Percentiles rank a stretch among this genome's conserved stretches.
phyloP scores from a whole-genome alignment of 495 filamentous ascomycete genomes.

The Recurvomyces mirabilis region DNA sequence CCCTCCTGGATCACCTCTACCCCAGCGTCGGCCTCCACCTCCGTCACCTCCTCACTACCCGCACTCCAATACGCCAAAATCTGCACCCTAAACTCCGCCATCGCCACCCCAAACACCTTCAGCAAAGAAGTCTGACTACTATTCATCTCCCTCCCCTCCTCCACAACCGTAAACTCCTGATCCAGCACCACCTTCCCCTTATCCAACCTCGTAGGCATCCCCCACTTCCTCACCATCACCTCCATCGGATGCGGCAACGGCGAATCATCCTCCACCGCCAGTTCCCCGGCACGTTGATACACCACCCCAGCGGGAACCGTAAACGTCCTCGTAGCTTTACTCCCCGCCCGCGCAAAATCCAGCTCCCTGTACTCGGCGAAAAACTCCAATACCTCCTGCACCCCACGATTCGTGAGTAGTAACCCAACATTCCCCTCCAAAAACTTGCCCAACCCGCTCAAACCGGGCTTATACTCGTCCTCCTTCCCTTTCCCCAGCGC shows the following conservation, averaged over 20 bases:
- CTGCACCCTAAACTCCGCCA: conserved; percentile 75
- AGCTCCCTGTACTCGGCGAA: conserved; percentile 54
- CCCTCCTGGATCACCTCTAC: conserved; percentile 3
- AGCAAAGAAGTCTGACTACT: conserved; percentile 80
- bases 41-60: conserved; percentile 46
- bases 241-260: conserved; percentile 78
- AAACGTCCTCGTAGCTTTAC: conserved; percentile 58
- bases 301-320: conserved; percentile 67
- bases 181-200: conserved; percentile 82
- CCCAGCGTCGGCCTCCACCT: conserved; percentile 35
- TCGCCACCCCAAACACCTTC: conserved; percentile 84
- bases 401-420: conserved; percentile 70
- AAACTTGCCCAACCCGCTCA: conserved; percentile 56
- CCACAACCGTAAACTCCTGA: conserved; percentile 62
- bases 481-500: conserved; percentile 68
- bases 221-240: conserved; percentile 72
- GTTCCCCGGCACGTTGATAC: conserved; percentile 63
- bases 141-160: conserved; percentile 70
- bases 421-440: conserved; percentile 77
- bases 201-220: conserved; percentile 74
- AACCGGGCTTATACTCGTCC: conserved; percentile 62
- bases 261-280: conserved; percentile 68
- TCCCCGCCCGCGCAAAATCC: conserved; percentile 86
- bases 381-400: conserved; percentile 51
- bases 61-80: conserved; percentile 65